These are phyloP conservation scores for Inonotus hispidus DNA, from an alignment of 1,284 basidiomycete species.

Conservation along the genomic window DNA sequence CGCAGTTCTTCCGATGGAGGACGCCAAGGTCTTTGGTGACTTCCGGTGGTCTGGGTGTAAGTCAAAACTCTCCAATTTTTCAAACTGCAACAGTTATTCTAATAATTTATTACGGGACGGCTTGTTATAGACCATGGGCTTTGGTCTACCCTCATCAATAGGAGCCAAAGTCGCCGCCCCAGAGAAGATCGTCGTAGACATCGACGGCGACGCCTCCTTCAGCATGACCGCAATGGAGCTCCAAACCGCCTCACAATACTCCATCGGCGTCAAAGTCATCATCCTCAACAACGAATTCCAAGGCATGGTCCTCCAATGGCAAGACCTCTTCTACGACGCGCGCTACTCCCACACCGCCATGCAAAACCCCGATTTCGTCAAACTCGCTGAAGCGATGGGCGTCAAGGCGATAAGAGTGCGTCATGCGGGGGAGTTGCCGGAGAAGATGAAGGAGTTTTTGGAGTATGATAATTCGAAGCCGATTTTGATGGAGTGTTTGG, in stretches of 20 bases:
- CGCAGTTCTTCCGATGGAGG: constrained; percentile 91
- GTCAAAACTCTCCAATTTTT: constrained; percentile 28
- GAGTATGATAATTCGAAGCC: constrained; percentile 88
- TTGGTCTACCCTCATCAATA: constrained; percentile 89
- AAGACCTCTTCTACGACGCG: constrained; percentile 95
- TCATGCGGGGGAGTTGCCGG: constrained; percentile 72
- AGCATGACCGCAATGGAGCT: constrained; percentile 99
- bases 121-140: constrained; percentile 84
- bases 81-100: no score
- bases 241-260: constrained; percentile 85
- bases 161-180: constrained; percentile 97
- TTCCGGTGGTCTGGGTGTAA: constrained; percentile 91
- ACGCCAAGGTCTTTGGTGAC: constrained; percentile 87
- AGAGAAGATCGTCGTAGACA: constrained; percentile 90
- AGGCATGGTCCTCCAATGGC: constrained; percentile 99
- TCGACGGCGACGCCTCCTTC: constrained; percentile 97
- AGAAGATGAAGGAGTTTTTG: constrained; percentile 98
- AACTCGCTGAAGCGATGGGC: constrained; percentile 85
- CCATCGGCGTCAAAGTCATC: constrained; percentile 92
- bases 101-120: constrained; percentile 18
- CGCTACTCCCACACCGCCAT: constrained; percentile 94
- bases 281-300: constrained; percentile 94
- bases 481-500: constrained; percentile 86
- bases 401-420: constrained; percentile 84
- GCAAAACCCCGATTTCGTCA: constrained; percentile 92